phyloP scores from a whole-genome alignment of 495 filamentous ascomycete species.

The Platismatia glauca region DNA sequence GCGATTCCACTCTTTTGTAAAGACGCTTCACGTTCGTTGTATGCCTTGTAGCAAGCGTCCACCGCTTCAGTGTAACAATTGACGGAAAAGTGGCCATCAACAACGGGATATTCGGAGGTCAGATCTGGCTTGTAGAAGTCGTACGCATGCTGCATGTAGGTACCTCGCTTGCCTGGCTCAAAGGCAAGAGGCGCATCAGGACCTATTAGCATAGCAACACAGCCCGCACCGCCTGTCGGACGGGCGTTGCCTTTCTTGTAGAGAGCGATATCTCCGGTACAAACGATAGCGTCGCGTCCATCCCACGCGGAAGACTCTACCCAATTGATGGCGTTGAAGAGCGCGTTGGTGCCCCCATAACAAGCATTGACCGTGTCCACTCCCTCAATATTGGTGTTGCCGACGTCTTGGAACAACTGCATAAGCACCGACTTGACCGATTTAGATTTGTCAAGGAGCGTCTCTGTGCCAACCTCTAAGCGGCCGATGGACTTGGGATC shows the following conservation, averaged over 20 bases:
- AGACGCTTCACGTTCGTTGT: conserved; percentile 71
- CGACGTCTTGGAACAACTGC: conserved; percentile 83
- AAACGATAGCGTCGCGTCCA: conserved; percentile 85
- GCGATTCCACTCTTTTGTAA: conserved; percentile 57
- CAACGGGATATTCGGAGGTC: conserved; percentile 93
- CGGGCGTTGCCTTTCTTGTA: conserved; percentile 95
- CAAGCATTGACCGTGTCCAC: conserved; percentile 95
- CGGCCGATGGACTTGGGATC: conserved; percentile 84
- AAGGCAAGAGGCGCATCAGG: conserved; percentile 86
- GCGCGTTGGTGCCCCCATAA: conserved; percentile 95
- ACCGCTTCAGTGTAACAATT: conserved; percentile 94
- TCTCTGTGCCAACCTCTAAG: conserved; percentile 97
- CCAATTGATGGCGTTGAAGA: conserved; percentile 98
- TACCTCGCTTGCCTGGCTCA: conserved; percentile 85
- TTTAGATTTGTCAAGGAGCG: conserved; percentile 97
- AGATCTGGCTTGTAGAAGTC: conserved; percentile 99
- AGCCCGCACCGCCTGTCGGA: conserved; percentile 91
- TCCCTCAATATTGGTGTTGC: conserved; percentile 89
- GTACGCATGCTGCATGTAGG: conserved; percentile 90
- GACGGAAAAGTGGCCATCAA: conserved; percentile 92
- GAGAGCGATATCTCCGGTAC: conserved; percentile 94
- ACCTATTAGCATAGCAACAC: conserved; percentile 88
- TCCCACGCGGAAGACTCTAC: conserved; percentile 97
- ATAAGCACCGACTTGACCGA: conserved; percentile 99
- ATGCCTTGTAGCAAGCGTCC: conserved; percentile 92